These are phyloP conservation scores for Plectosphaerella cucumerina DNA, from an alignment of 2,329 filamentous ascomycete species.

Conservation along the genomic window DNA sequence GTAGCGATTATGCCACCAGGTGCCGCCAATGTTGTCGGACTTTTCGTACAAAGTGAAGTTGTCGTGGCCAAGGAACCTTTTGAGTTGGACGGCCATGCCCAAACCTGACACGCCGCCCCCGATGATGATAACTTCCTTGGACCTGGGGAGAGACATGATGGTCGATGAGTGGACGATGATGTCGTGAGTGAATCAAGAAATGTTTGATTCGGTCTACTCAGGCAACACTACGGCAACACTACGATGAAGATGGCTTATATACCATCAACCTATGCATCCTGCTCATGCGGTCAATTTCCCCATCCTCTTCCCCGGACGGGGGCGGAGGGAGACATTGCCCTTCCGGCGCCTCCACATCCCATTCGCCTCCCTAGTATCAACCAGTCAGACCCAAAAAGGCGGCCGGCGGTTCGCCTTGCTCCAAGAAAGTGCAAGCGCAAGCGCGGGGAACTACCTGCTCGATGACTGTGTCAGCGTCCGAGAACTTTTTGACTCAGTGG, in stretches of 20 bases:
- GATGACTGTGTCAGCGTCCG: too few species aligned
- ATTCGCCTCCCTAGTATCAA: not conserved
- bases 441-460: too few species aligned
- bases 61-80: constrained; percentile 14
- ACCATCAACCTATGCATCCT: too few species aligned
- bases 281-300: too few species aligned
- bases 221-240: not conserved
- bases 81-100: constrained; percentile 15
- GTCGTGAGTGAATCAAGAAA: too few species aligned
- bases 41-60: constrained; percentile 18
- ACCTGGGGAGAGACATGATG: not conserved
- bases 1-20: constrained; percentile 15
- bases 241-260: too few species aligned
- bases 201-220: too few species aligned
- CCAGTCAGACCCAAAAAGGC: not conserved
- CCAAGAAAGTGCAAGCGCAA: not conserved
- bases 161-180: not conserved
- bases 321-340: too few species aligned
- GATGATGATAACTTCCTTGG: constrained; percentile 12
- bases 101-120: constrained; percentile 18
- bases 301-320: too few species aligned
- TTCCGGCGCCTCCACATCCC: too few species aligned
- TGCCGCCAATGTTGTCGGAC: constrained; percentile 15
- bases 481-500: too few species aligned
- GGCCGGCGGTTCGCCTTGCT: not conserved